phyloP scores from a whole-genome alignment of 345 rosid species.

The Heritiera littoralis region DNA sequence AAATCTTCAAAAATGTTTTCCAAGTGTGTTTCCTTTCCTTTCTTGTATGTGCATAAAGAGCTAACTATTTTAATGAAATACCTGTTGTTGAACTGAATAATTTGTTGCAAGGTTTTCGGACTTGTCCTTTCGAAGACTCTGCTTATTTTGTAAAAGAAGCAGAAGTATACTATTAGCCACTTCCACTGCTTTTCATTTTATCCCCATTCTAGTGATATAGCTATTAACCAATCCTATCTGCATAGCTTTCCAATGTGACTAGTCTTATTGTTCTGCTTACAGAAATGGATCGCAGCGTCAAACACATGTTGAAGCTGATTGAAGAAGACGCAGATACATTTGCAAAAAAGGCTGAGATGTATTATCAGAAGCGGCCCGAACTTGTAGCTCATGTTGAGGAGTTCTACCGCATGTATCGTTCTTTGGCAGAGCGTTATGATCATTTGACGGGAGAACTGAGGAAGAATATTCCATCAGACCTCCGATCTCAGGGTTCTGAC shows the following conservation, averaged over 20 bases:
- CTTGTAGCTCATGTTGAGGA: conserved; percentile 70
- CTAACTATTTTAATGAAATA: conserved; percentile 5
- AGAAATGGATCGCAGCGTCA: conserved; percentile 90
- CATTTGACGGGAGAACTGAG: conserved; percentile 68
- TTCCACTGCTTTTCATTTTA: neutral
- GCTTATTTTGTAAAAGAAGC: conserved; percentile 6
- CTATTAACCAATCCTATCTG: conserved; percentile 1
- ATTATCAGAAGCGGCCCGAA: conserved; percentile 82
- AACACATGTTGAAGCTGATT: conserved; percentile 72
- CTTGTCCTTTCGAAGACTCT: conserved; percentile 4
- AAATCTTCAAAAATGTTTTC: neutral
- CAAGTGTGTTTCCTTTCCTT: neutral
- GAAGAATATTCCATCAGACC: conserved; percentile 51
- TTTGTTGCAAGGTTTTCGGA: neutral
- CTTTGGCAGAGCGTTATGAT: conserved; percentile 89
- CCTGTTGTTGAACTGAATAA: neutral
- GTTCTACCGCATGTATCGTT: conserved; percentile 78
- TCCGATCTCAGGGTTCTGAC: conserved; percentile 59
- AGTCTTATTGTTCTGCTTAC: neutral
- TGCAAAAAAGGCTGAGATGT: conserved; percentile 90
- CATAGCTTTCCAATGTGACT: neutral
- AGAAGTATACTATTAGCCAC: neutral
- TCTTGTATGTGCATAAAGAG: neutral
- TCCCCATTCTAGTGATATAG: neutral
- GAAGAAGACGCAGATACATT: conserved; percentile 92